phyloP scores from a whole-genome alignment of 2,329 filamentous ascomycete species.

The Xylariomycetidae sp. region DNA sequence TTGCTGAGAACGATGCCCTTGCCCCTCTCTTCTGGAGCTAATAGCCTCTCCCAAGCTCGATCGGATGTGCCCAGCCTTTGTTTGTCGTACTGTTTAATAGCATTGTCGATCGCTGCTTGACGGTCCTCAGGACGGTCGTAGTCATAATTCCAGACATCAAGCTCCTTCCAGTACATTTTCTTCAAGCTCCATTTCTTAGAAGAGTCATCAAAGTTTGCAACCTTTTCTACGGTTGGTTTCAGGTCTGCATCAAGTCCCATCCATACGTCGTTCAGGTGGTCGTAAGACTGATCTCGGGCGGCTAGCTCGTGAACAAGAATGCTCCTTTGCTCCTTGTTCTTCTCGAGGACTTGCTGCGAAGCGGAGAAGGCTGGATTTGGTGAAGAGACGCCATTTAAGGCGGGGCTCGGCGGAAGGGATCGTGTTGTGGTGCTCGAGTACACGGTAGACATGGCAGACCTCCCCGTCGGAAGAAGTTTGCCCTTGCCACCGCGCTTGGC shows the following conservation, averaged over 20 bases:
- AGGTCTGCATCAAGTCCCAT: constrained; percentile 50
- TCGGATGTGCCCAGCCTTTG: constrained; percentile 52
- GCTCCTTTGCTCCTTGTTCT: constrained; percentile 48
- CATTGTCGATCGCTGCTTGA: constrained; percentile 57
- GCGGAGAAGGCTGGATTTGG: constrained; percentile 47
- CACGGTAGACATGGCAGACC: constrained; percentile 37
- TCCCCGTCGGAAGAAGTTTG: constrained; percentile 28
- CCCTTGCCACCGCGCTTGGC: constrained; percentile 18
- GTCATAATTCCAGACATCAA: constrained; percentile 59
- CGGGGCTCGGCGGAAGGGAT: constrained; percentile 52
- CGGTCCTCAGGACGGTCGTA: constrained; percentile 51
- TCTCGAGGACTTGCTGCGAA: constrained; percentile 47
- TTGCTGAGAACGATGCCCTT: constrained; percentile 59
- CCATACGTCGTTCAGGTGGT: constrained; percentile 47
- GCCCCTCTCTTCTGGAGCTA: constrained; percentile 53
- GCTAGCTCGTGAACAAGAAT: constrained; percentile 59
- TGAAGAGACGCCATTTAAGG: constrained; percentile 49
- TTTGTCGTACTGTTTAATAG: constrained; percentile 55
- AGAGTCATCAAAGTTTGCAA: constrained; percentile 46
- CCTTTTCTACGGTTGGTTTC: constrained; percentile 50
- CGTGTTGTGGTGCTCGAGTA: constrained; percentile 35
- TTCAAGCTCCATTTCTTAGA: constrained; percentile 51
- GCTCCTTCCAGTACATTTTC: constrained; percentile 57
- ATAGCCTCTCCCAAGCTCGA: constrained; percentile 57
- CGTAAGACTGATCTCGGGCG: constrained; percentile 44